phyloP scores from a whole-genome alignment of 208 protist genomes.

The Acanthamoeba royreba region DNA sequence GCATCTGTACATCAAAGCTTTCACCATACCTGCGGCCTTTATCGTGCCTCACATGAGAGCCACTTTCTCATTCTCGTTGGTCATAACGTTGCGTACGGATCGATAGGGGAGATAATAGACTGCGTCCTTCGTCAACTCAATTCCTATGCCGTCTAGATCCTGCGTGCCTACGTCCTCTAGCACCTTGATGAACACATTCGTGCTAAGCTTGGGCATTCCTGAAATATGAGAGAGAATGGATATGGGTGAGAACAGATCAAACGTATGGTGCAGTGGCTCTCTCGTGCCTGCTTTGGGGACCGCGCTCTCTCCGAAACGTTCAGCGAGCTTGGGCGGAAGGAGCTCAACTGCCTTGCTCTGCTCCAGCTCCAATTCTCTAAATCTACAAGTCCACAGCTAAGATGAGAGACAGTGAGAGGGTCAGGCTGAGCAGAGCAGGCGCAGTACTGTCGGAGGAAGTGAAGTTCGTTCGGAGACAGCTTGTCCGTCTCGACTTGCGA shows the following conservation, averaged over 20 bases:
- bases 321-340: neutral
- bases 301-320: neutral
- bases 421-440: neutral
- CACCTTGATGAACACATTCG: neutral
- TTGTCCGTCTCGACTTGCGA: neutral
- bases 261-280: no score
- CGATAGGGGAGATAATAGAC: neutral
- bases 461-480: neutral
- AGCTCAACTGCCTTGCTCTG: neutral
- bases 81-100: neutral
- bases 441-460: neutral
- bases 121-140: neutral
- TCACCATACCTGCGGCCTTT: no score
- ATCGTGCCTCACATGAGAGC: slow-evolving; percentile 7
- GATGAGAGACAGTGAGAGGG: neutral
- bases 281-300: neutral
- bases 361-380: neutral
- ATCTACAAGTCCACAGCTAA: neutral
- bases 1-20: no score
- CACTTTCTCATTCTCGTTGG: neutral
- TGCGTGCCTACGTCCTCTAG: neutral
- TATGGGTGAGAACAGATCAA: neutral
- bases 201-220: neutral
- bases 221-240: no score
- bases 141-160: neutral